Evolutionary conservation across 73 alveolate genomes (phyloP).

Genomic region (Stentor coeruleus): DNA sequence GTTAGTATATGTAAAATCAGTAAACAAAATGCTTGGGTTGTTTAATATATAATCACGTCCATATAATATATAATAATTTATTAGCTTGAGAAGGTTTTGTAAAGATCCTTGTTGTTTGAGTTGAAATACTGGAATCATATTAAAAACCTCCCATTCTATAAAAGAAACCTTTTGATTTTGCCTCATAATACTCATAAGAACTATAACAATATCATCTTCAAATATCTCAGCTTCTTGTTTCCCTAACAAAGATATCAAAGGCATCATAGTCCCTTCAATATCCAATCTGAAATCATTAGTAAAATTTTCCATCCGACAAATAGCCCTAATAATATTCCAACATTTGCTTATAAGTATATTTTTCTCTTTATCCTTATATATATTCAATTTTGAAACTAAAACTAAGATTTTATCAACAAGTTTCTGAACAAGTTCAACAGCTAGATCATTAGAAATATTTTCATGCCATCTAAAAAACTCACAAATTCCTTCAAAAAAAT

Average conservation of each 20-base stretch:
- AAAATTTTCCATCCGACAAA: not conserved
- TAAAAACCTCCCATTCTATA: conserved; percentile 27
- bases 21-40: not conserved
- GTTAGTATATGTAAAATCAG: no score
- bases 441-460: not conserved
- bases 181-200: not conserved
- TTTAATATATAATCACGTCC: not conserved
- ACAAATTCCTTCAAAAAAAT: conserved; percentile 15
- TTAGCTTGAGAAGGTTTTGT: not conserved
- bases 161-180: not conserved
- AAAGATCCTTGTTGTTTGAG: not conserved
- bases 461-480: not conserved
- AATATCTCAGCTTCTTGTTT: not conserved
- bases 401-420: not conserved
- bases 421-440: not conserved
- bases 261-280: not conserved
- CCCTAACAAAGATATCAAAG: not conserved
- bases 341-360: not conserved
- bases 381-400: not conserved
- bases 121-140: not conserved
- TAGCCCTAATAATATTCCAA: conserved; percentile 20
- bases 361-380: not conserved
- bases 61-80: not conserved
- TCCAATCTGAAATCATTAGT: not conserved
- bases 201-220: conserved; percentile 26